Conservation (phyloP, 192 early-diverging fungal genomes). For the Entomortierella parvispora region DNA sequence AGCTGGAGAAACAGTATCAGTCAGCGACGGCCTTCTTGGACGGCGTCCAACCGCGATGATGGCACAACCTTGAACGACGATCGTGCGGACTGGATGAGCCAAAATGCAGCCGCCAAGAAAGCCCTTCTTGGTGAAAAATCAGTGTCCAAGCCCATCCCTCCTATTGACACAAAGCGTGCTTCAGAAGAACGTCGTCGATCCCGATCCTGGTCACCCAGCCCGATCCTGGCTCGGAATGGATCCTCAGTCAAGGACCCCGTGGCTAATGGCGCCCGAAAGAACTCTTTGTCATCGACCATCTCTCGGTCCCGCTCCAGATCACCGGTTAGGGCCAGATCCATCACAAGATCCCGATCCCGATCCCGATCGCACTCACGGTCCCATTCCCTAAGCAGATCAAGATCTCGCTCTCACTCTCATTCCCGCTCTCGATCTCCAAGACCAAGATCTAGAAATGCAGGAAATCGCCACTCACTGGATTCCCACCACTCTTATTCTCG, state of each 20-base stretch:
- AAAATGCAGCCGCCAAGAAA: not conserved
- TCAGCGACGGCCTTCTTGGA: slow-evolving; percentile 41
- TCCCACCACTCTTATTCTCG: not conserved
- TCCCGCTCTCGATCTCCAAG: slow-evolving; percentile 8
- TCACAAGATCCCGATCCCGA: slow-evolving; percentile 6
- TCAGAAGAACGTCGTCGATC: slow-evolving; percentile 42
- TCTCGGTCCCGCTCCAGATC: slow-evolving; percentile 19
- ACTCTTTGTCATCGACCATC: slow-evolving; percentile 24
- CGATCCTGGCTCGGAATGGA: not conserved
- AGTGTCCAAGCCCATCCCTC: not conserved
- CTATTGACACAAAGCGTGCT: slow-evolving; percentile 11
- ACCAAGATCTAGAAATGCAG: not conserved
- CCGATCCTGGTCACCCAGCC: slow-evolving; percentile 33
- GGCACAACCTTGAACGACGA: slow-evolving; percentile 1
- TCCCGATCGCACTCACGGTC: not conserved
- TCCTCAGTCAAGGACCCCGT: not conserved
- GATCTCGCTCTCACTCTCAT: not conserved
- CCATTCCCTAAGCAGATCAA: not conserved
- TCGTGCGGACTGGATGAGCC: slow-evolving; percentile 3
- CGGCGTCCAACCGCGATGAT: slow-evolving; percentile 7
- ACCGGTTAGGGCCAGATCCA: slow-evolving; percentile 13
- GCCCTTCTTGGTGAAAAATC: not conserved
- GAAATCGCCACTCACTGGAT: not conserved
- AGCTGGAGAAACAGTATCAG: slow-evolving; percentile 46
- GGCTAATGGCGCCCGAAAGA: slow-evolving; percentile 2